Conservation (phyloP, 2,329 filamentous ascomycete species). For the Parascedosporium putredinis region DNA sequence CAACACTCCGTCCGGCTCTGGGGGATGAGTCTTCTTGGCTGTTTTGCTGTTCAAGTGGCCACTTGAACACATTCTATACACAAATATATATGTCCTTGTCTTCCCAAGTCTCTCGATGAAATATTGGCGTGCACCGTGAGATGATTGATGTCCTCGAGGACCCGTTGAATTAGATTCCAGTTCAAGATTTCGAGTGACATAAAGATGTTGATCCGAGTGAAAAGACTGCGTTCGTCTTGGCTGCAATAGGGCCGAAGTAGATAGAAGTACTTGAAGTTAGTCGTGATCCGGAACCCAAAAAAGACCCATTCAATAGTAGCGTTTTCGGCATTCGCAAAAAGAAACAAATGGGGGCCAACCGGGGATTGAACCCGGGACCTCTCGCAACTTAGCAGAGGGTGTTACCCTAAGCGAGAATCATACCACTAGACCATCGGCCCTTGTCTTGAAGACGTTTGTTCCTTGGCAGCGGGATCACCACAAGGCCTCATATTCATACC, state of each 20-base stretch:
- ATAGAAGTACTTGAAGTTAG: not conserved
- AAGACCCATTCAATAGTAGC: not conserved
- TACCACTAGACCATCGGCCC: conserved; percentile 50
- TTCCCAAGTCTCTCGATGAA: too few species aligned
- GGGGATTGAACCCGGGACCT: not conserved
- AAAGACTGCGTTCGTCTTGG: too few species aligned
- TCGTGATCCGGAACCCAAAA: not conserved
- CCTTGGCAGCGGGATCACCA: not conserved
- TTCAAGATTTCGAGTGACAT: too few species aligned
- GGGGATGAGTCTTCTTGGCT: too few species aligned
- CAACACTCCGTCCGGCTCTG: too few species aligned
- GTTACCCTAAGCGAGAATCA: conserved; percentile 59
- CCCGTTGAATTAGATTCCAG: too few species aligned
- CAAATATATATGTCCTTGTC: too few species aligned
- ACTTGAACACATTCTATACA: too few species aligned
- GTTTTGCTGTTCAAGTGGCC: too few species aligned
- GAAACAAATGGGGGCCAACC: not conserved
- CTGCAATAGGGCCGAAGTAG: not conserved
- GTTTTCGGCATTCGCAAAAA: not conserved
- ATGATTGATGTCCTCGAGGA: too few species aligned
- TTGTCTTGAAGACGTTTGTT: not conserved
- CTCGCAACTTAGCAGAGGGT: not conserved
- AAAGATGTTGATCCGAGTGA: too few species aligned
- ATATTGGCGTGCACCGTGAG: too few species aligned
- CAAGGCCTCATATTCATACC: not conserved